Evolutionary conservation across 441 rosid species (phyloP), one percentile per base, ranked within the genome.

Genomic region (Mallotus repandus): DNA sequence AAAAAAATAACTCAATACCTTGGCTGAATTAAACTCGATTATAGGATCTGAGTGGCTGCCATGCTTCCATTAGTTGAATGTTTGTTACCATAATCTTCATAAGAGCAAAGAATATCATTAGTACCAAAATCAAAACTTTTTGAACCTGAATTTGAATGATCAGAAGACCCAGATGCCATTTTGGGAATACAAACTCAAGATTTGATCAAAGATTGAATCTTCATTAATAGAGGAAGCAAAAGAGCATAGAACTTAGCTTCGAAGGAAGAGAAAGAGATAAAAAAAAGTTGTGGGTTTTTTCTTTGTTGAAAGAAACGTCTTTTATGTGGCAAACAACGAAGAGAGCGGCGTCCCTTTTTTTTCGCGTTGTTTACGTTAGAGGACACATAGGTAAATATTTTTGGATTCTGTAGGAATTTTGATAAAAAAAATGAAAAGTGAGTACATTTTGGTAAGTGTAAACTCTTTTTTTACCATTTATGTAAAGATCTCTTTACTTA

Each of bases 51-150:
- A 83, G 74, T 79, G 87, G 73, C 65, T 55, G 7, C 92, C 97
- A 52, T 90, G 73, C 65, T 55, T 8, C 92, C 97, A 52, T 90
- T 90, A 54, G 96, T 69, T 1, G 91, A 72, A 66, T 94, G 96
- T 80, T 88, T 96, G 74, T 85, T 85, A 65, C 79, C 77, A 80
- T 78, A 90, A 73, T 90, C 97, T 48, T 92, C 92, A 79, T 90
- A 94, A 15, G 98, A 89, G 88, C 93, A 92, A 78, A 94, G 97
- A 76, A 94, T 94, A 74, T 94, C 98, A 83, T 92, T 97, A 71
- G 98, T 81, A 8, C 84, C 94, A 49, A 94, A 94, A 88, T 92
- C 97, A 80, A 92, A 94, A 2, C 91, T 97, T 74, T 89, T 90
- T 49, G 95, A 80, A 70, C 87, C 88, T 54, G 93, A 76, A 71